Percentiles rank a stretch among this genome's conserved stretches.
Evolutionary conservation across 139 green algal species (phyloP).

Genomic region (Coelastrella sp.): DNA sequence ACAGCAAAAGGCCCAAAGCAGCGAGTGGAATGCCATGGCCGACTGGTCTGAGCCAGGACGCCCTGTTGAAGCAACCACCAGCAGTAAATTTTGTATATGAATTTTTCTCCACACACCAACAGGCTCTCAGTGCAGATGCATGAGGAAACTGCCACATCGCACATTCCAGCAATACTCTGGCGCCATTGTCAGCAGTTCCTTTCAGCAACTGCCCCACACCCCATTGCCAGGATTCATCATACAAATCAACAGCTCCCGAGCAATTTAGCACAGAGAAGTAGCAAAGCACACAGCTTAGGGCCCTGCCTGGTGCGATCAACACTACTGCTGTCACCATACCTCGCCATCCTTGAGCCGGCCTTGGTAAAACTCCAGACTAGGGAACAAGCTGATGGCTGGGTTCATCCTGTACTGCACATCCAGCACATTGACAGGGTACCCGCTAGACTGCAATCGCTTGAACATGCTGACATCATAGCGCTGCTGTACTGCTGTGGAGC

Average conservation of each 20-base stretch:
- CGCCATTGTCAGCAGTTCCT: no score
- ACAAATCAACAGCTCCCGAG: no score
- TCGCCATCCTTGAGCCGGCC: conserved; percentile 77
- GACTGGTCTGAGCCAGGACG: conserved; percentile 61
- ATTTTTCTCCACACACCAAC: no score
- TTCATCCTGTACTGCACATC: conserved; percentile 91
- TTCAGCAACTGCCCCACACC: not conserved
- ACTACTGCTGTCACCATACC: no score
- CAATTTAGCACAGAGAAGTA: no score
- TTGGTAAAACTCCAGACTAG: conserved; percentile 81
- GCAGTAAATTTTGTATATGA: not conserved
- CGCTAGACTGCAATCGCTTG: conserved; percentile 75
- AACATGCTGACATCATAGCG: conserved; percentile 77
- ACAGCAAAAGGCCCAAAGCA: conserved; percentile 88
- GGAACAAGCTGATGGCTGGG: conserved; percentile 81
- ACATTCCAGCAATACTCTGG: no score
- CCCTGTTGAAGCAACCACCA: conserved; percentile 32
- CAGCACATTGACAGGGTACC: conserved; percentile 64
- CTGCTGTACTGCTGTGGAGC: conserved; percentile 61
- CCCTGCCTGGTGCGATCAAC: no score
- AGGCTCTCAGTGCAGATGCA: no score
- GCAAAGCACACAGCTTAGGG: no score
- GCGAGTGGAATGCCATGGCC: conserved; percentile 78
- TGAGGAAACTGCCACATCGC: no score
- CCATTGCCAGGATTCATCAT: not conserved